Percentiles rank a stretch among this genome's conserved stretches.
phyloP scores from a whole-genome alignment of 2,329 filamentous ascomycete genomes.

The Fusarium sp. region DNA sequence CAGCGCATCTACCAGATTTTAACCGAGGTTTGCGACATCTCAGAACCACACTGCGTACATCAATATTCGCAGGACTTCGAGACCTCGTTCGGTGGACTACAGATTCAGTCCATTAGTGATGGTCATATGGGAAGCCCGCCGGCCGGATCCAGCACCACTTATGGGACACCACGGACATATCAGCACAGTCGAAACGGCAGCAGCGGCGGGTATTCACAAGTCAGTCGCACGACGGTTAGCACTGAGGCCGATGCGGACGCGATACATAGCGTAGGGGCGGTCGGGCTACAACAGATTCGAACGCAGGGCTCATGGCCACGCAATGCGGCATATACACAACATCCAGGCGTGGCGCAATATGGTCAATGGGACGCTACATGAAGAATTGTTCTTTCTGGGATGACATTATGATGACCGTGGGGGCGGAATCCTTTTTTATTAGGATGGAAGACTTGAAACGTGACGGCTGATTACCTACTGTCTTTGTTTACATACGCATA shows the following conservation, averaged over 20 bases:
- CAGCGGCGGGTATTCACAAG: slow-evolving; percentile 56
- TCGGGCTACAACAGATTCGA: slow-evolving; percentile 41
- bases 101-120: slow-evolving; percentile 36
- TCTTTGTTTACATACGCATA: slow-evolving; percentile 14
- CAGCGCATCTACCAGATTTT: slow-evolving; percentile 67
- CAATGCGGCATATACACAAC: slow-evolving; percentile 41
- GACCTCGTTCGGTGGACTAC: slow-evolving; percentile 45
- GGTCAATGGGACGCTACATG: slow-evolving; percentile 37
- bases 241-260: slow-evolving; percentile 49
- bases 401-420: slow-evolving; percentile 19
- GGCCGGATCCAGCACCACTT: slow-evolving; percentile 49
- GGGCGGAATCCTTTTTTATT: slow-evolving; percentile 17
- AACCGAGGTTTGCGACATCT: slow-evolving; percentile 62
- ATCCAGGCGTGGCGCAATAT: slow-evolving; percentile 36
- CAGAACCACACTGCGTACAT: slow-evolving; percentile 69
- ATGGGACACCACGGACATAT: slow-evolving; percentile 50
- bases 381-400: slow-evolving; percentile 13
- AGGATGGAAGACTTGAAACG: slow-evolving; percentile 29
- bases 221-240: slow-evolving; percentile 53
- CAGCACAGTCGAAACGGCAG: slow-evolving; percentile 53
- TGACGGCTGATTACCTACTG: slow-evolving; percentile 14
- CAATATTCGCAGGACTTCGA: slow-evolving; percentile 59
- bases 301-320: slow-evolving; percentile 43
- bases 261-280: slow-evolving; percentile 43
- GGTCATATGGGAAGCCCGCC: slow-evolving; percentile 15